phyloP scores from a whole-genome alignment of 2,329 filamentous ascomycete genomes.

The Aspergillus caelatus region DNA sequence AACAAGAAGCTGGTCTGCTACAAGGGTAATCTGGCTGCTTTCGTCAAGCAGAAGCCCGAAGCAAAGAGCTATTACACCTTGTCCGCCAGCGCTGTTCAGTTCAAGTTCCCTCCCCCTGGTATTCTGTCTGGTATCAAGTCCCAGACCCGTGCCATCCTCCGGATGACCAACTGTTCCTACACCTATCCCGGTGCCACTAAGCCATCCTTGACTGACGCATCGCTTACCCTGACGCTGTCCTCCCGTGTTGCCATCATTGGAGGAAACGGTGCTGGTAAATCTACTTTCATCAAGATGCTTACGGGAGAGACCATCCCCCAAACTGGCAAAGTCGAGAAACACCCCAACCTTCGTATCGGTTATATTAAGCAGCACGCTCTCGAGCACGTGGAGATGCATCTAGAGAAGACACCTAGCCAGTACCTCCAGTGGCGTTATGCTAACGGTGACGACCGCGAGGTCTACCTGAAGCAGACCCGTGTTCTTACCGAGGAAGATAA shows the following conservation, averaged over 20 bases:
- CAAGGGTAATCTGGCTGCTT: slow-evolving; percentile 58
- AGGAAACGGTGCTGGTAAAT: slow-evolving; percentile 96
- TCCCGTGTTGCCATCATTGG: slow-evolving; percentile 96
- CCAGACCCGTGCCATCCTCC: slow-evolving; percentile 87
- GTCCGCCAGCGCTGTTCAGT: slow-evolving; percentile 82
- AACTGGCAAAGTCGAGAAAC: slow-evolving; percentile 88
- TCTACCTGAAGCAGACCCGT: slow-evolving; percentile 96
- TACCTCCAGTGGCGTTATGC: slow-evolving; percentile 99
- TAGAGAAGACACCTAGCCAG: slow-evolving; percentile 98
- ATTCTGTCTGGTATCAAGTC: slow-evolving; percentile 96
- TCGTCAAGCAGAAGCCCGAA: slow-evolving; percentile 88
- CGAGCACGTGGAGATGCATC: slow-evolving; percentile 98
- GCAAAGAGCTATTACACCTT: slow-evolving; percentile 98
- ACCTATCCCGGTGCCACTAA: slow-evolving; percentile 90
- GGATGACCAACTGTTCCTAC: slow-evolving; percentile 89
- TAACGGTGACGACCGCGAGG: slow-evolving; percentile 94
- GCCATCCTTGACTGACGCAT: slow-evolving; percentile 83
- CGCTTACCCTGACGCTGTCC: slow-evolving; percentile 83
- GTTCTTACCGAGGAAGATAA: slow-evolving; percentile 82
- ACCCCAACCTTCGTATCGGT: slow-evolving; percentile 96
- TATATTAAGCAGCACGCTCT: slow-evolving; percentile 99
- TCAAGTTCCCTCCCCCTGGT: slow-evolving; percentile 96
- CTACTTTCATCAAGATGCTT: slow-evolving; percentile 94
- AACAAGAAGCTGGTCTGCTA: slow-evolving; percentile 80
- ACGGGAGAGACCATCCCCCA: slow-evolving; percentile 89